Percentiles rank a stretch among this genome's conserved stretches.
Conservation (phyloP, 129 eudicot genomes). For the sunflower (Helianthus annuus) region HanXRQr2.0-SUNRISE NC_035442.2:434921-435420, state of each 20-base stretch:
- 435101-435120: slow-evolving; percentile 23
- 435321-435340: neutral
- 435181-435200: neutral
- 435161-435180: neutral
- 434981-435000: neutral
- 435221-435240: too few relatives aligned
- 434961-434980: slow-evolving; percentile 16
- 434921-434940: slow-evolving; percentile 25
- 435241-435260: too few relatives aligned
- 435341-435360: slow-evolving; percentile 13
- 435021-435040: slow-evolving; percentile 34
- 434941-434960: slow-evolving; percentile 16
- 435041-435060: slow-evolving; percentile 36
- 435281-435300: neutral
- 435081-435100: neutral
- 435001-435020: slow-evolving; percentile 34
- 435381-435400: slow-evolving; percentile 13
- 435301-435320: neutral
- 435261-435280: neutral
- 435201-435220: neutral
- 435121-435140: slow-evolving; percentile 28
- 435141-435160: slow-evolving; percentile 7
- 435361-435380: slow-evolving; percentile 15
- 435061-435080: slow-evolving; percentile 6
- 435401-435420: neutral